A percentile compares a stretch with the other conserved stretches of the same genome.
phyloP scores from a whole-genome alignment of 2,329 filamentous ascomycete species.

The Epichloe hybrida region DNA sequence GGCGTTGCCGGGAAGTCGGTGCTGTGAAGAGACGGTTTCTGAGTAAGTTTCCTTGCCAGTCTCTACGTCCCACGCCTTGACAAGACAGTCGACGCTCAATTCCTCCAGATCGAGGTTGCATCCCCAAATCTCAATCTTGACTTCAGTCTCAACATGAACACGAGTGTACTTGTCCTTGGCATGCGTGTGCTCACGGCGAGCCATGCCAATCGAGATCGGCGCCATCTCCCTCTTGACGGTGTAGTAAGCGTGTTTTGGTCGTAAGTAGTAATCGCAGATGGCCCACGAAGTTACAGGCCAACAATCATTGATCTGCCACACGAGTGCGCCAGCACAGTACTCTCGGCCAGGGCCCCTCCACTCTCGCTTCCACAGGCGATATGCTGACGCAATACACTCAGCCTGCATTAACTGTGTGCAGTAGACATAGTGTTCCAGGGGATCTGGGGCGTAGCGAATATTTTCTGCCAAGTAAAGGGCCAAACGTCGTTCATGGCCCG shows the following conservation, averaged over 20 bases:
- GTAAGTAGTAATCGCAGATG: slow-evolving; percentile 65
- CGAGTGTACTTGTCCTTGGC: slow-evolving; percentile 42
- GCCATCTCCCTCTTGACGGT: slow-evolving; percentile 68
- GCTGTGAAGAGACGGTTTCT: slow-evolving; percentile 26
- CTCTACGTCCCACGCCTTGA: slow-evolving; percentile 49
- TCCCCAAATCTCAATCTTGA: slow-evolving; percentile 50
- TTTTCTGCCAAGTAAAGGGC: slow-evolving; percentile 87
- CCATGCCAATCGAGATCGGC: slow-evolving; percentile 56
- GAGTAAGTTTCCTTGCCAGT: slow-evolving; percentile 42
- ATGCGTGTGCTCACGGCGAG: slow-evolving; percentile 35
- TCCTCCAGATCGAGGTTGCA: slow-evolving; percentile 43
- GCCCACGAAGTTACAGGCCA: slow-evolving; percentile 74
- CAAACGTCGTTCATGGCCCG: slow-evolving; percentile 73
- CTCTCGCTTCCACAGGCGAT: slow-evolving; percentile 58
- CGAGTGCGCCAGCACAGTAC: slow-evolving; percentile 63
- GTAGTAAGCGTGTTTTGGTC: slow-evolving; percentile 68
- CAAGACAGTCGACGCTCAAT: slow-evolving; percentile 36
- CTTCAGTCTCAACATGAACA: slow-evolving; percentile 34
- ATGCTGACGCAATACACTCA: slow-evolving; percentile 51
- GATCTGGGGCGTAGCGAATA: slow-evolving; percentile 51
- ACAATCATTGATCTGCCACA: slow-evolving; percentile 81
- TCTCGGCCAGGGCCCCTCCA: slow-evolving; percentile 60
- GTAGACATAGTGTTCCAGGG: slow-evolving; percentile 58
- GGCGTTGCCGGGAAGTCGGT: slow-evolving; percentile 39
- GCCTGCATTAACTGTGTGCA: slow-evolving; percentile 56